Conservation (phyloP, 345 rosid species). For the Cardamine resedifolia region DNA sequence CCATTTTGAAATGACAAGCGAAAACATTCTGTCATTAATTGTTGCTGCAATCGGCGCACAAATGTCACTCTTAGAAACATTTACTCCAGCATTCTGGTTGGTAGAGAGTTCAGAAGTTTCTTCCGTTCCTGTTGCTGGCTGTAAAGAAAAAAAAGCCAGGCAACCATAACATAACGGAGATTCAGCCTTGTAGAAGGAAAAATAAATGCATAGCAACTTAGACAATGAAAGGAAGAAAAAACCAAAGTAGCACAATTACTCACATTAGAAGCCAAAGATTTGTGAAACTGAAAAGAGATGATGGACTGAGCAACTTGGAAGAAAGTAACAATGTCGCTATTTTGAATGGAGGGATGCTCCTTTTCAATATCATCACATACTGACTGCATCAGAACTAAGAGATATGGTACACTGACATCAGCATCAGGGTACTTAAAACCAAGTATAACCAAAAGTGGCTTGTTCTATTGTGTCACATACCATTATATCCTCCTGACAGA, state of each 20-base stretch:
- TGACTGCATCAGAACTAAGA: conserved; percentile 81
- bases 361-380: conserved; percentile 77
- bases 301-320: conserved; percentile 82
- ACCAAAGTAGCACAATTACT: conserved; percentile 34
- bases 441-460: conserved; percentile 12
- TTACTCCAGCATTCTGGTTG: conserved; percentile 43
- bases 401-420: conserved; percentile 25
- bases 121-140: conserved; percentile 49
- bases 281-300: conserved; percentile 77
- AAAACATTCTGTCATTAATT: conserved; percentile 87
- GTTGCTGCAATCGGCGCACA: conserved; percentile 96
- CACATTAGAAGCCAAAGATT: conserved; percentile 59
- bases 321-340: conserved; percentile 63
- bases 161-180: background rate
- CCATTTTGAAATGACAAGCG: conserved; percentile 81
- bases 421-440: conserved; percentile 14
- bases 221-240: conserved; percentile 1
- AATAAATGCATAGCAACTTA: background rate
- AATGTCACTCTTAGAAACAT: conserved; percentile 60
- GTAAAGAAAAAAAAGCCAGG: conserved; percentile 15
- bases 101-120: conserved; percentile 39
- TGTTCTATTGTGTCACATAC: conserved; percentile 42
- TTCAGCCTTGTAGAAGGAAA: background rate
- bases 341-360: conserved; percentile 82
- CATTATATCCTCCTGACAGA: conserved; percentile 84